Conservation (phyloP, 257 asterid genomes). For the Cynanchum wilfordii region DNA sequence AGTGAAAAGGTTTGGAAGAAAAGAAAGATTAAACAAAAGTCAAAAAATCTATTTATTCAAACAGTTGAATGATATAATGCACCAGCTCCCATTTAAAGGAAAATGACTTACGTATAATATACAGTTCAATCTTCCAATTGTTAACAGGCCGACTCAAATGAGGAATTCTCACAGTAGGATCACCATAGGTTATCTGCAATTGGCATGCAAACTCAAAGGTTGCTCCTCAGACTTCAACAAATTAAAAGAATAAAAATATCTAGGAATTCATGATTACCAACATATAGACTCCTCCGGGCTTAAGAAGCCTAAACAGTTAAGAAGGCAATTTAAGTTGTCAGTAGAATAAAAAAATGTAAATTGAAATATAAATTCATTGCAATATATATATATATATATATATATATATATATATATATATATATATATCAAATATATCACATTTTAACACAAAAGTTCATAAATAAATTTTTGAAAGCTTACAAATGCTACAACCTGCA, state of each 20-base stretch:
- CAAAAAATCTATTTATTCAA: neutral
- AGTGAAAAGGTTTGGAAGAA: neutral
- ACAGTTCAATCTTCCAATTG: conserved; percentile 82
- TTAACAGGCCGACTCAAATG: conserved; percentile 64
- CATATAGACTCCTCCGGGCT: conserved; percentile 89
- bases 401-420: too few species aligned
- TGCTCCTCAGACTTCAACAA: conserved; percentile 9
- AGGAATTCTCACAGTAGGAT: conserved; percentile 84
- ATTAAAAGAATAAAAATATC: conserved; percentile 14
- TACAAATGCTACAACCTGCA: conserved; percentile 60
- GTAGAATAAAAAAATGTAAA: neutral
- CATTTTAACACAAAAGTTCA: neutral
- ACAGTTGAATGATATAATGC: neutral
- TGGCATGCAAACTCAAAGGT: conserved; percentile 19
- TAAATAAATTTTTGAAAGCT: conserved; percentile 11
- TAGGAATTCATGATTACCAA: conserved; percentile 51
- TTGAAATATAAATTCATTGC: neutral
- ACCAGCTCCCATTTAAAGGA: neutral
- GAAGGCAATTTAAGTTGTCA: conserved; percentile 13
- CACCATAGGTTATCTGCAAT: conserved; percentile 93
- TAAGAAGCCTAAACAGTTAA: conserved; percentile 74
- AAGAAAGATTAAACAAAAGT: neutral
- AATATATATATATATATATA: neutral
- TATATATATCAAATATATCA: neutral
- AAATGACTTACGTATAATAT: conserved; percentile 71